These are phyloP conservation scores for Dendrocalamus sinicus DNA, from an alignment of 176 grass and related monocot genomes.

Conservation along the genomic window DNA sequence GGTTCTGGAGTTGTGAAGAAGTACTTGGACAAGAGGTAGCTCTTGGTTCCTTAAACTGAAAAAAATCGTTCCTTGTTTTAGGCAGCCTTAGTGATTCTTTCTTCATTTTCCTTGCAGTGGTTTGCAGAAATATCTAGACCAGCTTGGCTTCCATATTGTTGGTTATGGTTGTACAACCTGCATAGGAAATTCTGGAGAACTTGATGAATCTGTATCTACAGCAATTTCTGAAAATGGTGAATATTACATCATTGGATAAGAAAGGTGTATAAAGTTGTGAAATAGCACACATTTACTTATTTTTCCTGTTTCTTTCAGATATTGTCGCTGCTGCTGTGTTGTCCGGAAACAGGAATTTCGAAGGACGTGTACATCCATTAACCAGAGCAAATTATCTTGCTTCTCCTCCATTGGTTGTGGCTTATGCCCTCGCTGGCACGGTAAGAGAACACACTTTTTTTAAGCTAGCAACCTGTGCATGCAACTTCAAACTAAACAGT, in stretches of 20 bases:
- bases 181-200: conserved; percentile 97
- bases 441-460: conserved; percentile 47
- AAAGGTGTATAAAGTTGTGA: conserved; percentile 11
- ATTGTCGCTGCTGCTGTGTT: conserved; percentile 94
- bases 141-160: conserved; percentile 94
- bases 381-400: conserved; percentile 99
- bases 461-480: conserved; percentile 2
- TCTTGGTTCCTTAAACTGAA: conserved; percentile 6
- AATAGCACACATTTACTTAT: conserved; percentile 34
- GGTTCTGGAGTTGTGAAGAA: conserved; percentile 95
- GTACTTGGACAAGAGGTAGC: conserved; percentile 88
- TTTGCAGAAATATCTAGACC: conserved; percentile 90
- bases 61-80: background rate
- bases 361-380: conserved; percentile 92
- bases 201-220: conserved; percentile 81
- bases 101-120: conserved; percentile 60
- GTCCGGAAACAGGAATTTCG: conserved; percentile 97
- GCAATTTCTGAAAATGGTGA: conserved; percentile 91
- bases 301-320: conserved; percentile 54
- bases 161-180: conserved; percentile 99
- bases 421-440: conserved; percentile 96
- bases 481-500: conserved; percentile 15
- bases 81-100: conserved; percentile 5
- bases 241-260: conserved; percentile 8
- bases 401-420: conserved; percentile 94